Percentiles rank a stretch among this genome's conserved stretches.
These are phyloP conservation scores for Lycium barbarum DNA, from an alignment of 257 asterid species.

Conservation along the genomic window DNA sequence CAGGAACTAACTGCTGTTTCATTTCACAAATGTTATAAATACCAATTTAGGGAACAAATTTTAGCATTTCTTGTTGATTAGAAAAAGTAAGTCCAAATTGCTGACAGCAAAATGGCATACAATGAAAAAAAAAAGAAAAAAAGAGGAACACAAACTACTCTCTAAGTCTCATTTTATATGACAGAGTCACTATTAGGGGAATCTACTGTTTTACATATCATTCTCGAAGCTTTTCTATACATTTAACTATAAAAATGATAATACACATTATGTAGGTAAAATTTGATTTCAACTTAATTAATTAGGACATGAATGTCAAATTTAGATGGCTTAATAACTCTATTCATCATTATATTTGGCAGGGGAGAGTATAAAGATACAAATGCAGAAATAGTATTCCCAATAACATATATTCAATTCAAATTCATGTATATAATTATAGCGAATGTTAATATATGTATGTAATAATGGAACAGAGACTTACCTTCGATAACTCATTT, in stretches of 20 bases:
- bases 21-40: neutral
- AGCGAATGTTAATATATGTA: neutral
- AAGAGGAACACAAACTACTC: neutral
- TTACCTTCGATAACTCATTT: constrained; percentile 29
- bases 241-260: neutral
- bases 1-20: constrained; percentile 6
- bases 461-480: neutral
- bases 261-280: neutral
- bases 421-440: neutral
- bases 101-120: constrained; percentile 11
- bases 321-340: neutral
- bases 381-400: neutral
- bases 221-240: neutral
- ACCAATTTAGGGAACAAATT: neutral
- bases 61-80: constrained; percentile 11
- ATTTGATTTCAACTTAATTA: neutral
- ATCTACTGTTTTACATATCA: neutral
- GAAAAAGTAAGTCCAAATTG: neutral
- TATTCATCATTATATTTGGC: neutral
- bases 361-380: neutral
- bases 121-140: neutral
- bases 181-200: neutral
- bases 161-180: neutral
- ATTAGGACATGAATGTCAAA: neutral
- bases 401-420: neutral